These are phyloP conservation scores for Dysphania ambrosioides DNA, from an alignment of 148 eudicot species.

Conservation along the genomic window DNA sequence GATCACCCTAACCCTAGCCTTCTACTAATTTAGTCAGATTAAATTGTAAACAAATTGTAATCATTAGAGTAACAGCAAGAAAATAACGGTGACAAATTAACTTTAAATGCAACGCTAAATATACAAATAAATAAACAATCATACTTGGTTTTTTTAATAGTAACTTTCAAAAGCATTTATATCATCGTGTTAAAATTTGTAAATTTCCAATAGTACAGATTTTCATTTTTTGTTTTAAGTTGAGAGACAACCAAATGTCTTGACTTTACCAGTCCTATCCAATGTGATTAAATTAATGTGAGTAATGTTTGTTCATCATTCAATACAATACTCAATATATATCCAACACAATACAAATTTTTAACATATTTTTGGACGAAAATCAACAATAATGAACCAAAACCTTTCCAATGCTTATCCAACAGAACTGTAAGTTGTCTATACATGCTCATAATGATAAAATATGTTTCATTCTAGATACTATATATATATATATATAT, in stretches of 20 bases:
- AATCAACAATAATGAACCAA: background rate
- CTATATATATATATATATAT: too few relatives aligned
- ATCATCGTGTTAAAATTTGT: slow-evolving; percentile 5
- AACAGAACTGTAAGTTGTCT: background rate
- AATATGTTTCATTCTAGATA: too few relatives aligned
- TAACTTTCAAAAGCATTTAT: background rate
- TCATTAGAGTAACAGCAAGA: too few relatives aligned
- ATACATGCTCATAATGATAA: too few relatives aligned
- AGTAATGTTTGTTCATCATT: background rate
- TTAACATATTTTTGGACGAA: background rate
- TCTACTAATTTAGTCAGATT: too few relatives aligned
- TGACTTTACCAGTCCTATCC: background rate
- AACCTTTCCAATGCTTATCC: background rate
- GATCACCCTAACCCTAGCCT: too few relatives aligned
- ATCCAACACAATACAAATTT: background rate
- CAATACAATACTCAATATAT: too few relatives aligned
- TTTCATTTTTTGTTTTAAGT: background rate
- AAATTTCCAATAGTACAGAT: background rate
- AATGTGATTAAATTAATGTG: background rate
- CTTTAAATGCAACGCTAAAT: too few relatives aligned
- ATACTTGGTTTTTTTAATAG: too few relatives aligned
- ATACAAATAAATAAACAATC: too few relatives aligned
- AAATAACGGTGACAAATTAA: too few relatives aligned
- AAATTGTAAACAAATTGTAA: too few relatives aligned
- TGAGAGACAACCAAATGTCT: background rate